Base-by-base conservation (phyloP, 1,284 basidiomycete genomes). In the Austroboletus olivaceoglutinosus region DNA sequence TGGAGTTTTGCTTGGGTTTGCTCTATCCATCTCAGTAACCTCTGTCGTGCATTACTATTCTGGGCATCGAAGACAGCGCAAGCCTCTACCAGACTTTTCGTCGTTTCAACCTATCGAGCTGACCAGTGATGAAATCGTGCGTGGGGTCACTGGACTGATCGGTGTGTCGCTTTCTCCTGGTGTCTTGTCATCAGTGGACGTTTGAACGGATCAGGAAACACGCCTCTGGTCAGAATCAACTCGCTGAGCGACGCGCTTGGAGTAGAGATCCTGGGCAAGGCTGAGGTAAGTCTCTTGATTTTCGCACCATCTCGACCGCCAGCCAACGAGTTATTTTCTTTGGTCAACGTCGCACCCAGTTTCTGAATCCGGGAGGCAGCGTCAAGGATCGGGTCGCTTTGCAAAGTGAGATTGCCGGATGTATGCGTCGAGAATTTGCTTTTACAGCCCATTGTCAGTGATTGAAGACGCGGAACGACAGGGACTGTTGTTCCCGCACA, bases 361-460 rank as follows among this genome's bases (percentile, higher is more conserved):
- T 89, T 65, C 71, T 99, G 48, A 99, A 99, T 70, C 96, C 97
- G 0, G 97, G 94, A 16, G 97, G 97, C 21, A 98, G 93, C 50
- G 91, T 98, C 41, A 99, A 99, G 70, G 97, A 99, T 69, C 82
- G 97, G 21, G 95, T 99, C 12, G 96, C 95, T 0, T 70, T 98
- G 48, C 81, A 85, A 67, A 93, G 93, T 95, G 62, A 52, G 34
- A 23, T 7, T 13, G 1, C 12, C 13, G 15, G 25, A 15, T 33
- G 21, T 52, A 33, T 51, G 43, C 36, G 23, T 34, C n/a, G n/a
- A n/a, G 38, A 4, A 2, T 18, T 12, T 3, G 18, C 18, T 37
- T 18, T 19, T 12, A 18, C n/a, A n/a, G 10, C 2, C 18, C 18
- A 33, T 3, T 29, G 29, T 27, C 51, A 96, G 93, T 98, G 76